Evolutionary conservation across 106 monocot species (phyloP).

Genomic region (Dendrobium huoshanense): DNA sequence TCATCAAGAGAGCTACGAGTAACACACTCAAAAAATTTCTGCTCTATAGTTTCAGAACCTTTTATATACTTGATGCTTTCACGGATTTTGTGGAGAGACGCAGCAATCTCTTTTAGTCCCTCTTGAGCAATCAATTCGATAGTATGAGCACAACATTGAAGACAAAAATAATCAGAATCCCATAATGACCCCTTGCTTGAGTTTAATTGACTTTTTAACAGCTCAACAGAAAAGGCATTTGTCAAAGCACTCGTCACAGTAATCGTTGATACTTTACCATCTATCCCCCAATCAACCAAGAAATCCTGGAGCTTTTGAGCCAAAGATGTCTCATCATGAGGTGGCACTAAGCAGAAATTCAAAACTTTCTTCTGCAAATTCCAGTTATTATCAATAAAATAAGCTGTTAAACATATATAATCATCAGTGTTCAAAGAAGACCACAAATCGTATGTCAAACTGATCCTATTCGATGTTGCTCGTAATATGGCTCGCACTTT

Average conservation of each 20-base stretch:
- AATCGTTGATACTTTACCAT: neutral
- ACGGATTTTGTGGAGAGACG: neutral
- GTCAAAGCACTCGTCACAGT: neutral
- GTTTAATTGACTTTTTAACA: neutral
- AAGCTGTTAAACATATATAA: conserved; percentile 4
- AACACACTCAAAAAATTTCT: conserved; percentile 6
- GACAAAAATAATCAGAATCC: neutral
- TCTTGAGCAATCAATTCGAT: neutral
- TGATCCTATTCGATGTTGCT: neutral
- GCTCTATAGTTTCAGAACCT: neutral
- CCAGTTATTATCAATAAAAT: conserved; percentile 14
- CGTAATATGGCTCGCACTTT: neutral
- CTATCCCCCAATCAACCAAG: conserved; percentile 7
- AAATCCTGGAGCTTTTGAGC: neutral
- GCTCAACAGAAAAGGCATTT: conserved; percentile 3
- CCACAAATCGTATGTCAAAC: neutral
- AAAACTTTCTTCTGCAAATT: conserved; percentile 6
- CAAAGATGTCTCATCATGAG: neutral
- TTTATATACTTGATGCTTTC: conserved; percentile 12
- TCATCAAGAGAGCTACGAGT: neutral
- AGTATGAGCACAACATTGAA: conserved; percentile 3
- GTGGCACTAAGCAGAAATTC: neutral
- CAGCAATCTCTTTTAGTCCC: conserved; percentile 1
- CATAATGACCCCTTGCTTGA: neutral
- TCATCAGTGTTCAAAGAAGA: conserved; percentile 4